Evolutionary conservation across 2,329 filamentous ascomycete species (phyloP), one percentile per base, ranked within the genome.

Genomic region (Pseudonectria buxi): DNA sequence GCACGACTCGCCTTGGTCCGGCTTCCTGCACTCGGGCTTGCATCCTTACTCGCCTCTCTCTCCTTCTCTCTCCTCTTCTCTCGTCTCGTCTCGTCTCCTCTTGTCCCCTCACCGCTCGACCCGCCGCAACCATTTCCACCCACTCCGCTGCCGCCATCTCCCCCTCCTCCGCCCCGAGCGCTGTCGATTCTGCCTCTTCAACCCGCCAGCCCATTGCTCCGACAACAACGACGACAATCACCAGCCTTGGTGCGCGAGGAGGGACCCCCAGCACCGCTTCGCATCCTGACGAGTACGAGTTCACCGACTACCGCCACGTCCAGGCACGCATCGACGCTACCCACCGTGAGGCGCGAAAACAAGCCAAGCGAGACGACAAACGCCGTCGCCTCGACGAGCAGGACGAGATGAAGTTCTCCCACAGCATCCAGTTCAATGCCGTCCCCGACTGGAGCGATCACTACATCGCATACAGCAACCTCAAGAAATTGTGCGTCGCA

Each of bases 381-480:
- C 74, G 78, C 60, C 68, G 69, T 56, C 76, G 76, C 72, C 79
- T 89, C 53, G 76, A 85, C 51, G 71, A 81, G 51, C 76, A 72
- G 48, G 81, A 84, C 78, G 86, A 87, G 58, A 98, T 98, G 92
- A 96, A 96, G 81, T 98, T 98, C 73, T 96, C 90, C 13, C 92
- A 98, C 63, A 96, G 90, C 65, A 83, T 98, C 53, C 92, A 98
- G 71, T 98, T 98, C 69, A 98, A 98, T 69, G 89, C 92, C 45
- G 92, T 98, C 52, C 92, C 92, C n/a, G 92, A 98, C 65, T 98
- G 92, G 92, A 95, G 87, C 69, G 89, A 82, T 54, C 81, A 96
- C 64, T 98, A 98, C 64, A 94, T 98, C 57, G 86, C 89, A 41
- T 98, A 98, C 65, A 95, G 89, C 68, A 96, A 95, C 57, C 76